Evolutionary conservation across 768 basidiomycete species (phyloP), one percentile per base, ranked within the genome.

Genomic region (Pleurotus sapidus): DNA sequence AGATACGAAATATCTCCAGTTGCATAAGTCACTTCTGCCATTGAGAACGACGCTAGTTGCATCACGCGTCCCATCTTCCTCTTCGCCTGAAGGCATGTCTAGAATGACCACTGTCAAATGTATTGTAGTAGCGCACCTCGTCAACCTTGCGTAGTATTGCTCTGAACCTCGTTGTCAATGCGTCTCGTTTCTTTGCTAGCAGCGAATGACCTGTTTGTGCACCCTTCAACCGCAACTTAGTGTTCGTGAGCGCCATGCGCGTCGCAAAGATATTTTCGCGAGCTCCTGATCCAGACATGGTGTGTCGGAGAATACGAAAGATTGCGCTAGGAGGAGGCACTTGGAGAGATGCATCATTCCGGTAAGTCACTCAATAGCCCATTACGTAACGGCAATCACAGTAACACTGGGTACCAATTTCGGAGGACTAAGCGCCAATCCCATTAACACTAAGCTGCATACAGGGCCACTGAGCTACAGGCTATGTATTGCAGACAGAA

Each of bases 1-100:
- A 97, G 91, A 74, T 98, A 99, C 46, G 93, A 86, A 67, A 99
- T 98, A 68, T 98, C 97, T 62, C 93, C 93, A 7, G 97, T 96
- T 34, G 95, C 87, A 75, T 98, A 99, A 17, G 95, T 96, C 62
- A 99, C 97, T 72, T 98, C 96, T 0, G 97, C 97, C 77, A 98
- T 89, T 43, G 95, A 97, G 80, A 99, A 97, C 42, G 97, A 98
- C 23, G 97, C 97, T 50, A 98, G 81, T 71, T 99, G 97, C 88
- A 99, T 97, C 23, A 98, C 95, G 58, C 92, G 83, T 27, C 97
- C 97, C 97, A 98, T 99, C 77, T 98, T 95, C 58, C 95, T 85
- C 72, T 99, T 99, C 8, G 97, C 96, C 95, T 98, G 42, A 17
- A 61, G 59, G 12, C 6, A n/a, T 50, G 15, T 20, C 20, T 2